phyloP scores from a whole-genome alignment of 345 rosid species.

The Bruguiera parviflora region DNA sequence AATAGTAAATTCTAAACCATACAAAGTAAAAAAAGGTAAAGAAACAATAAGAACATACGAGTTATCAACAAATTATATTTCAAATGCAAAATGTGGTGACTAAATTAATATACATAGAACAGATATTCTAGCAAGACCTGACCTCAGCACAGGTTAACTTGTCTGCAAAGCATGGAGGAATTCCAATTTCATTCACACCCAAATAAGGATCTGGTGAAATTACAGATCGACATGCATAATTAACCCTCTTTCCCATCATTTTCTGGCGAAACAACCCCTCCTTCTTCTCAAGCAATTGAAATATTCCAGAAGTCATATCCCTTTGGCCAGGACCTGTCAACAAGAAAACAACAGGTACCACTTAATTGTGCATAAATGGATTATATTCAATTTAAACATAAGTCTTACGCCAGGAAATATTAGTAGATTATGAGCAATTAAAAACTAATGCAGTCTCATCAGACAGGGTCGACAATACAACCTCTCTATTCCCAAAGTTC shows the following conservation, averaged over 20 bases:
- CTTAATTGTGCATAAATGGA: constrained; percentile 11
- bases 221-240: constrained; percentile 94
- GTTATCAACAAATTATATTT: too few species aligned
- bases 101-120: not conserved
- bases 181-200: constrained; percentile 95
- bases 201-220: constrained; percentile 99
- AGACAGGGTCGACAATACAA: not conserved
- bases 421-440: too few species aligned
- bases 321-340: constrained; percentile 55
- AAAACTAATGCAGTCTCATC: too few species aligned
- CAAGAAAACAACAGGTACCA: not conserved
- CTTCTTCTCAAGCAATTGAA: constrained; percentile 92
- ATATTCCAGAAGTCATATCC: constrained; percentile 64
- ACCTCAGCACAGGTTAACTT: constrained; percentile 97
- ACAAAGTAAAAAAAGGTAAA: too few species aligned
- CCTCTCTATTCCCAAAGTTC: too few species aligned
- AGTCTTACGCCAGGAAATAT: not conserved
- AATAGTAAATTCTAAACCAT: too few species aligned
- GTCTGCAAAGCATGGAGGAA: constrained; percentile 87
- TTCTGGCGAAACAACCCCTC: constrained; percentile 96
- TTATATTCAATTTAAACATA: not conserved
- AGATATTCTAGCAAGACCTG: constrained; percentile 8
- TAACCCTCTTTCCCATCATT: constrained; percentile 99
- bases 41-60: too few species aligned
- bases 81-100: not conserved